Evolutionary conservation across 2,329 filamentous ascomycete species (phyloP).

Genomic region (Apiospora saccharicola): DNA sequence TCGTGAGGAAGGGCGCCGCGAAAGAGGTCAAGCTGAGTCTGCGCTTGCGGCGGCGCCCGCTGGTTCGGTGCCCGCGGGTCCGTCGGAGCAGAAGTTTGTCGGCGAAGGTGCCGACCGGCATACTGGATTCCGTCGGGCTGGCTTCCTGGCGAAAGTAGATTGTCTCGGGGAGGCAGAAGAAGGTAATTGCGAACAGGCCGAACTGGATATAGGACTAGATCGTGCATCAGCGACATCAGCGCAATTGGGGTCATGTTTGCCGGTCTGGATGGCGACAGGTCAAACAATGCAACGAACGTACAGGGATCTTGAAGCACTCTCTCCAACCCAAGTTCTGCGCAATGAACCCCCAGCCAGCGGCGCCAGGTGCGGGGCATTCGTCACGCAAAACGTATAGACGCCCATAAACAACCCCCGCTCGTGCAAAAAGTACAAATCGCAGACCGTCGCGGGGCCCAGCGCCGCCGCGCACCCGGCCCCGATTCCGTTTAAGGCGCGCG

Average conservation of each 20-base stretch:
- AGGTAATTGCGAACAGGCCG: constrained; percentile 33
- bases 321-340: constrained; percentile 39
- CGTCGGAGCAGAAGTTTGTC: background rate
- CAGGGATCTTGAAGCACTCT: constrained; percentile 38
- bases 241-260: rapidly evolving
- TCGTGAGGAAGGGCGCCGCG: constrained; percentile 33
- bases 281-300: too few relatives aligned
- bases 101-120: background rate
- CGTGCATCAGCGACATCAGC: background rate
- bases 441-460: constrained; percentile 34
- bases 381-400: constrained; percentile 34
- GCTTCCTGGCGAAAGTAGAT: constrained; percentile 32
- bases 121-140: background rate
- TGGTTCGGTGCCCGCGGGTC: background rate
- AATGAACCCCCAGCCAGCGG: constrained; percentile 39
- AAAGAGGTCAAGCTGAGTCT: constrained; percentile 31
- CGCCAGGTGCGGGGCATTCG: constrained; percentile 34
- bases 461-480: constrained; percentile 30
- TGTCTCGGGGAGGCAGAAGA: constrained; percentile 39
- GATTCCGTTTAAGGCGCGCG: constrained; percentile 34
- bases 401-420: constrained; percentile 38
- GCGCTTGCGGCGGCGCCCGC: constrained; percentile 15
- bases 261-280: too few relatives aligned
- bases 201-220: constrained; percentile 33
- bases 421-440: constrained; percentile 36